Base-by-base conservation (phyloP, 2,329 filamentous ascomycete genomes). In the Lachnellula occidentalis region DNA sequence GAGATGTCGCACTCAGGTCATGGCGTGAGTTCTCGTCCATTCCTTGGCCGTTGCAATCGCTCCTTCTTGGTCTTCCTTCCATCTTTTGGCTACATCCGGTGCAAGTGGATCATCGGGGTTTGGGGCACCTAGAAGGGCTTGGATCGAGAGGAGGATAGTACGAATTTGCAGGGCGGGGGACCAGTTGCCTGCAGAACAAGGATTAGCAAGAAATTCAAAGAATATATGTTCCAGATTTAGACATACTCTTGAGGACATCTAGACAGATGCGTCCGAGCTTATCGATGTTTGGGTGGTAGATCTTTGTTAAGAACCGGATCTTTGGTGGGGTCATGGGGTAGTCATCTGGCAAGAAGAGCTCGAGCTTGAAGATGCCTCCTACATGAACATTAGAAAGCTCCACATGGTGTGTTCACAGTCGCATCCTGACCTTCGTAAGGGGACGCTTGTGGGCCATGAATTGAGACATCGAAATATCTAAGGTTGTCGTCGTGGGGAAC, bases 321-420 rank as follows among this genome's bases (percentile, higher is more conserved):
- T 96, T 96, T 45, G 94, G 94, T 51, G 94, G 92, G 34, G 91
- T 96, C 94, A 99, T 99, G 42, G 94, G 94, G 72, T 99, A 99
- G 76, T 99, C 94, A 69, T 99, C 94, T 45, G 95, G 95, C 22
- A 99, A 81, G 73, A 99, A 99, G 19, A 99, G 84, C 73, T 99
- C 94, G 58, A 97, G 87, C 74, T 95, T 92, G 79, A 99, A 99
- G 61, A 96, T 81, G 48, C 95, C 94, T 31, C 68, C 68, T 70
- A 51, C 31, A 45, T 2, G 15, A 48, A 47, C 34, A 45, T 64
- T 34, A 64, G 54, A 42, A 39, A 39, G 24, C 7, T 45, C 17
- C 11, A n/a, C 8, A 19, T 41, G 31, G 11, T 34, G 34, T 3
- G 7, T 15, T n/a, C 31, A 7, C 43, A 19, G 43, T 41, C 34